Percentiles rank a stretch among this genome's conserved stretches.
These are phyloP conservation scores for Tremellales sp. DNA, from an alignment of 1,284 basidiomycete species.

Conservation along the genomic window DNA sequence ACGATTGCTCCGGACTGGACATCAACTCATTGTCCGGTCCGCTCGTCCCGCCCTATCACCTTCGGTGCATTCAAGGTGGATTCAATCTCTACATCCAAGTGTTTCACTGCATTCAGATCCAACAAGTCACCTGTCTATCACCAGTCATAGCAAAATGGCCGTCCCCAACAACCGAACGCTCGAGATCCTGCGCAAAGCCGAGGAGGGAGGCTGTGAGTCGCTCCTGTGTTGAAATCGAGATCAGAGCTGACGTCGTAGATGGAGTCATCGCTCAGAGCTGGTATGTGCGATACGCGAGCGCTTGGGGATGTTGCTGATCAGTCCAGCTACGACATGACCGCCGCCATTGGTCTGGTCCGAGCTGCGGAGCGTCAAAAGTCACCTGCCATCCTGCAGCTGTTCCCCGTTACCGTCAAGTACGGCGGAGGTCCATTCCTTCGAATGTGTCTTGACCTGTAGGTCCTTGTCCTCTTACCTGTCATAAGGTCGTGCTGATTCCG, in stretches of 20 bases:
- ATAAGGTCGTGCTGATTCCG: constrained; percentile 52
- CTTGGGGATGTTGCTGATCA: not conserved
- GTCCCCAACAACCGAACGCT: constrained; percentile 44
- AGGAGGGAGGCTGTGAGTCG: constrained; percentile 40
- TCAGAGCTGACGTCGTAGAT: constrained; percentile 9
- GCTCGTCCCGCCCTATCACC: no score
- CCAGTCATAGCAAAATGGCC: constrained; percentile 23
- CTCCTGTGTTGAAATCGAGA: not conserved
- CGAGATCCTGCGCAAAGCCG: constrained; percentile 43
- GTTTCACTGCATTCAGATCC: no score
- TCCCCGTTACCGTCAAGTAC: constrained; percentile 41
- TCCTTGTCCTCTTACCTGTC: not conserved
- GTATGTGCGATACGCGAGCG: constrained; percentile 7
- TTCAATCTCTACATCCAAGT: no score
- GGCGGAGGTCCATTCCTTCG: constrained; percentile 32
- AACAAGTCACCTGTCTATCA: not conserved
- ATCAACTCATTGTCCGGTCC: no score
- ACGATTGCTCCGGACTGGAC: no score
- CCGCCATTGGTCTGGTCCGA: constrained; percentile 41
- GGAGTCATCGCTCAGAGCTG: constrained; percentile 40
- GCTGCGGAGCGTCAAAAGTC: constrained; percentile 41
- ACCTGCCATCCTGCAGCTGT: constrained; percentile 46
- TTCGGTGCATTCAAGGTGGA: no score
- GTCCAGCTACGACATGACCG: constrained; percentile 39
- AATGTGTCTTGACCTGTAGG: constrained; percentile 36